These are phyloP conservation scores for Paraphoma chrysanthemicola DNA, from an alignment of 2,329 filamentous ascomycete genomes.

Conservation along the genomic window DNA sequence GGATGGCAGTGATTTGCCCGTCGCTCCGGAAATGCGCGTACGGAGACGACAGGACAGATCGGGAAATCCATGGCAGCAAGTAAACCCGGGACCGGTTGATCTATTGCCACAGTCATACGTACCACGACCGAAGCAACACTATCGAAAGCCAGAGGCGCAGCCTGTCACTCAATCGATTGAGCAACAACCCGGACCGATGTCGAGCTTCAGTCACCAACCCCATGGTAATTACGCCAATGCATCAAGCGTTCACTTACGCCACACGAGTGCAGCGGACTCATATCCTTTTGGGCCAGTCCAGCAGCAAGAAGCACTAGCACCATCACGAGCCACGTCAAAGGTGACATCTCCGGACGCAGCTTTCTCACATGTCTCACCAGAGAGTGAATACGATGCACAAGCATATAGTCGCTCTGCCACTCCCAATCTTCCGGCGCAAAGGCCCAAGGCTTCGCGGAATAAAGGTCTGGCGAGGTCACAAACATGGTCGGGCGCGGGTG, in stretches of 20 bases:
- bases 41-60: constrained; percentile 26
- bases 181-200: constrained; percentile 16
- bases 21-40: constrained; percentile 14
- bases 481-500: constrained; percentile 46
- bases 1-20: constrained; percentile 28
- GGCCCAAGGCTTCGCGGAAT: constrained; percentile 26
- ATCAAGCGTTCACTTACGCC: neutral
- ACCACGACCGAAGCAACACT: constrained; percentile 24
- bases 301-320: neutral
- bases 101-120: constrained; percentile 36
- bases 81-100: constrained; percentile 36
- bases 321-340: constrained; percentile 7
- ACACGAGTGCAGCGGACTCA: constrained; percentile 1
- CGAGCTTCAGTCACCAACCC: constrained; percentile 11
- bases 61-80: constrained; percentile 36
- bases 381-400: constrained; percentile 22
- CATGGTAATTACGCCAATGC: neutral
- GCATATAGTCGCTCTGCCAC: constrained; percentile 34
- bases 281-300: constrained; percentile 3
- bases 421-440: constrained; percentile 23
- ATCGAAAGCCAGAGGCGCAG: constrained; percentile 17
- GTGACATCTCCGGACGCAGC: constrained; percentile 27
- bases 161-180: constrained; percentile 31
- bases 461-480: constrained; percentile 44
- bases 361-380: constrained; percentile 22